Conservation (phyloP, 108 stramenopile species). For the Poteriospumella lacustris region DNA sequence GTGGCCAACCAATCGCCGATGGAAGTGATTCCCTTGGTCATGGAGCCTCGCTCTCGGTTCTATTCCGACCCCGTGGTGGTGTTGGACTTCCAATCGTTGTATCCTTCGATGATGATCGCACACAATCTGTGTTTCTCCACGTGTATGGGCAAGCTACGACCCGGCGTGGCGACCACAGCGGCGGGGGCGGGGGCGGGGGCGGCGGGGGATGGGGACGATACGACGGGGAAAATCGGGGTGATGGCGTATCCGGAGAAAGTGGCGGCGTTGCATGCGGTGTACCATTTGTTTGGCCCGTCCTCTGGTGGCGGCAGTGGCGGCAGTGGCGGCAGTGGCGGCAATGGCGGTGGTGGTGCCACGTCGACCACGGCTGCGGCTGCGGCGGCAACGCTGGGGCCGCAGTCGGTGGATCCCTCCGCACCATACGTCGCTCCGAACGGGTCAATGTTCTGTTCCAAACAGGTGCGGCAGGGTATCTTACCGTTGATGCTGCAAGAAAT, state of each 20-base stretch:
- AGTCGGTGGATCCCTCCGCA: background rate
- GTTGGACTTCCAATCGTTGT: slow-evolving; percentile 82
- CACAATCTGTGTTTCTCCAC: slow-evolving; percentile 95
- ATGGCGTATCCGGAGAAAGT: slow-evolving; percentile 30
- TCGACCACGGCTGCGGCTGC: too few relatives aligned
- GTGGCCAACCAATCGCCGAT: slow-evolving; percentile 54
- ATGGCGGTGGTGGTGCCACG: background rate
- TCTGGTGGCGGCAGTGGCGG: background rate
- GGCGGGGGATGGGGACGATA: background rate
- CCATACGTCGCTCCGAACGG: slow-evolving; percentile 72
- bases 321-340: background rate
- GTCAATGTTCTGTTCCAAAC: slow-evolving; percentile 72
- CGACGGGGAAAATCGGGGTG: slow-evolving; percentile 28
- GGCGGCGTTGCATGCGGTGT: background rate
- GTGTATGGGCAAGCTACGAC: slow-evolving; percentile 61
- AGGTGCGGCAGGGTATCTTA: slow-evolving; percentile 79
- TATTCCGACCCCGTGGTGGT: slow-evolving; percentile 88
- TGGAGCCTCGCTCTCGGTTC: slow-evolving; percentile 79
- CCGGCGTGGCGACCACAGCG: background rate
- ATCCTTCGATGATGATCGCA: slow-evolving; percentile 94
- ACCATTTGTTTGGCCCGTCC: background rate
- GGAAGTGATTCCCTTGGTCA: slow-evolving; percentile 52
- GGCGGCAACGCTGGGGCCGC: too few relatives aligned
- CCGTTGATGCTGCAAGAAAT: slow-evolving; percentile 93
- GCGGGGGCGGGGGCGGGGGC: background rate